Conservation (phyloP, 306 rosid genomes). For the Quercus berberidifolia region DNA sequence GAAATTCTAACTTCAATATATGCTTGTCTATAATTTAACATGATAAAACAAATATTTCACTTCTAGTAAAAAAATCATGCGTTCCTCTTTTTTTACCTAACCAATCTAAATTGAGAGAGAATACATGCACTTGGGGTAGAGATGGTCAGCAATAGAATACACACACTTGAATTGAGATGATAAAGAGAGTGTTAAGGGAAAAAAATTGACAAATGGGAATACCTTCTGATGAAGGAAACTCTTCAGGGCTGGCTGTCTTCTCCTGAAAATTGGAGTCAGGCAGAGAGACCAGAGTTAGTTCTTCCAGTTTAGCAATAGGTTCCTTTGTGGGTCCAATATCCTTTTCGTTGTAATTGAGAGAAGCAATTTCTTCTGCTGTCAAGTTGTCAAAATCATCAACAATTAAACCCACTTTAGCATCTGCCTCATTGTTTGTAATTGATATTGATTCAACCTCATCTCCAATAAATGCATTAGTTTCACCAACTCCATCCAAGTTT, state of each 20-base stretch:
- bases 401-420: constrained; percentile 2
- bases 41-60: neutral
- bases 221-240: constrained; percentile 31
- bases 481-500: constrained; percentile 15
- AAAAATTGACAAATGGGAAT: neutral
- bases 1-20: neutral
- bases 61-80: neutral
- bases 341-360: neutral
- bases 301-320: constrained; percentile 8
- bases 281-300: constrained; percentile 27
- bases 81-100: neutral
- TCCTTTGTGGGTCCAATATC: constrained; percentile 23
- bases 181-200: neutral
- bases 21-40: neutral
- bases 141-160: neutral
- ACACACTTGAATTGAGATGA: neutral
- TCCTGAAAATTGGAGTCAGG: constrained; percentile 42
- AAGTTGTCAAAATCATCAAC: constrained; percentile 26
- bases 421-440: constrained; percentile 19
- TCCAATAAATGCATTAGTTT: constrained; percentile 1
- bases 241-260: constrained; percentile 31
- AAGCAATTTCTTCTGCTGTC: neutral
- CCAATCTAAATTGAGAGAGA: neutral
- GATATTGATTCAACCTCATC: constrained; percentile 28
- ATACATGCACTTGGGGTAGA: neutral